Base-by-base conservation (phyloP, 345 rosid species). In the Hevea brasiliensis region DNA sequence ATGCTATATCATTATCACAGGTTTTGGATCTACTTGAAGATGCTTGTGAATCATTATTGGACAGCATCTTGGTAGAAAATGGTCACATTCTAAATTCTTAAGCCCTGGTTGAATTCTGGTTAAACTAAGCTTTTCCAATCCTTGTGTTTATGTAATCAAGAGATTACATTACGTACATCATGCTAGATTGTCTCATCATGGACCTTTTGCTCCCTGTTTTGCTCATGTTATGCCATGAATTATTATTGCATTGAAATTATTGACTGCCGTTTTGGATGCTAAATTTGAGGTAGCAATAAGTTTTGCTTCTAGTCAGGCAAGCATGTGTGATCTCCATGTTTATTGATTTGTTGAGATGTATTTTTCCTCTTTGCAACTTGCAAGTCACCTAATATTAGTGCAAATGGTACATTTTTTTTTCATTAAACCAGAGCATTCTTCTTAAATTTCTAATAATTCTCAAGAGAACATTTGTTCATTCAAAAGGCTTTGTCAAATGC, bases 21-120 rank as follows among this genome's bases (percentile, higher is more conserved):
- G 98, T 92, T 59, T 71, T 94, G 76, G 92, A 94, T 79, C 62
- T 92, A 76, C 97, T 92, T 72, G 97, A 89, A 80, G 98, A 94
- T 85, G 97, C 95, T 9, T 94, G 97, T 62, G 93, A 84, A 74
- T 92, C 97, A 15, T 76, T 92, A 89, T 73, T 94, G 81, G 97
- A 94, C 79, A 87, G 86, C 84, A 84, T 94, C 67, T 61, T 81
- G 79, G 84, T 85, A 0, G 84, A 80, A 77, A 83, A 83, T 65
- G 70, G 67, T 35, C 29, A 65, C 61, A 72, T 79, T 47, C 27
- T 7, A 4, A 67, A 50, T 23, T 58, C 76, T 42, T 71, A 37
- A 63, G 8, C 24, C 35, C 53, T 8, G 47, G 53, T 57, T 63
- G 65, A 66, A 70, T 65, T 66, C 62, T 26, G 24, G 56, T 26